Evolutionary conservation across 768 basidiomycete genomes (phyloP), one percentile per base, ranked within the genome.

Genomic region (Trametes elegans): DNA sequence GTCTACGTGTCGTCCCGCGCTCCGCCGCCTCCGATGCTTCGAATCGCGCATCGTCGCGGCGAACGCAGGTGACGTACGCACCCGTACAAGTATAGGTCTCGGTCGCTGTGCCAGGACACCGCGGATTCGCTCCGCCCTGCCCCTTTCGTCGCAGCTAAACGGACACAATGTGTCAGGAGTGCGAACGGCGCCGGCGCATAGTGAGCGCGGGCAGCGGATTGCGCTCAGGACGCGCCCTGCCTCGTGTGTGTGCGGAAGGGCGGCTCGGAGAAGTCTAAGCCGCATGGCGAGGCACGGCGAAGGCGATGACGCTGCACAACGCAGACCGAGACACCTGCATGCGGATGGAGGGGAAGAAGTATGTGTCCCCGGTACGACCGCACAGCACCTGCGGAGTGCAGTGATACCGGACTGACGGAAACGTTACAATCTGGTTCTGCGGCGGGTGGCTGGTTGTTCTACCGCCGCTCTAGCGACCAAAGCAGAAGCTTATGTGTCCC

Each of bases 91-190:
- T 42, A 24, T 36, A 44, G 32, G 24, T 27, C 24, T 10, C 26
- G 39, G 42, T n/a, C n/a, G 21, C 38, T 34, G 18, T 21, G 9
- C 18, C 19, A 10, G 42, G 32, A 39, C 24, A 14, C 13, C n/a
- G n/a, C n/a, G n/a, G n/a, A 53, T 8, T 23, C n/a, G 27, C 29
- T 44, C 23, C 43, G n/a, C n/a, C n/a, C n/a, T n/a, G n/a, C n/a
- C n/a, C n/a, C n/a, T 39, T 31, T 27, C 10, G 21, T 26, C 35
- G 34, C 31, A 57, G 55, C 55, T 46, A 57, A 57, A 32, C 34
- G 41, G 55, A 50, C 55, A 57, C 43, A 57, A 42, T 27, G 36
- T 51, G 49, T 50, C 55, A 43, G 34, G 11, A n/a, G 54, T 48
- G 54, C 16, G 54, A 55, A 38, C 42, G 1, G n/a, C 7, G 31